Conservation (phyloP, 2,329 filamentous ascomycete species). For the Penicillium sp. region DNA sequence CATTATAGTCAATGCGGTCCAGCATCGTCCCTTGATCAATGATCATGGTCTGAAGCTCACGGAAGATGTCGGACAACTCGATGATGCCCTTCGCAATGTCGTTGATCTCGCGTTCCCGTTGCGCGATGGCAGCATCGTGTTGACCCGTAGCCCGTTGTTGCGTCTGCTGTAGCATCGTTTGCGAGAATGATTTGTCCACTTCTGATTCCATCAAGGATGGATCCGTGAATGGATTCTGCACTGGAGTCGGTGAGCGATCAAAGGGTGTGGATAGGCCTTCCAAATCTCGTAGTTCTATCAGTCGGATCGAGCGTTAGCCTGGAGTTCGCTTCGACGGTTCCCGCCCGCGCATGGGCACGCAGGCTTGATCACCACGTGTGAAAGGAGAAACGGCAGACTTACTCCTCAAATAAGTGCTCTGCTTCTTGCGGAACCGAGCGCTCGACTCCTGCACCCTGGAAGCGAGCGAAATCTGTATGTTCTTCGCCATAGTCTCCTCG, state of each 20-base stretch:
- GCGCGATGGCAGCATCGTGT: constrained; percentile 82
- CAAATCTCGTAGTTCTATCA: constrained; percentile 71
- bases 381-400: constrained; percentile 29
- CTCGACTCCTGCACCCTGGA: constrained; percentile 88
- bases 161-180: constrained; percentile 82
- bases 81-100: constrained; percentile 98
- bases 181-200: constrained; percentile 87
- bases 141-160: constrained; percentile 58
- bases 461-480: constrained; percentile 90
- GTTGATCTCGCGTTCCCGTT: constrained; percentile 94
- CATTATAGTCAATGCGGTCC: constrained; percentile 96
- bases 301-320: constrained; percentile 15
- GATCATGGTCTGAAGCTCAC: constrained; percentile 93
- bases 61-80: constrained; percentile 93
- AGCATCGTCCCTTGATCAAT: constrained; percentile 90
- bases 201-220: constrained; percentile 92
- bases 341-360: background rate
- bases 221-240: constrained; percentile 71
- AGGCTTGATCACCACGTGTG: background rate
- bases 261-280: constrained; percentile 61
- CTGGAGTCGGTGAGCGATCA: constrained; percentile 52
- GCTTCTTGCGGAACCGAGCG: constrained; percentile 92
- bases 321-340: background rate
- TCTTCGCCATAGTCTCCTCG: constrained; percentile 94
- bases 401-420: constrained; percentile 96